Percentiles rank a stretch among this genome's conserved stretches.
Conservation (phyloP, 1,284 basidiomycete genomes). For the Neonothopanus nambi region DNA sequence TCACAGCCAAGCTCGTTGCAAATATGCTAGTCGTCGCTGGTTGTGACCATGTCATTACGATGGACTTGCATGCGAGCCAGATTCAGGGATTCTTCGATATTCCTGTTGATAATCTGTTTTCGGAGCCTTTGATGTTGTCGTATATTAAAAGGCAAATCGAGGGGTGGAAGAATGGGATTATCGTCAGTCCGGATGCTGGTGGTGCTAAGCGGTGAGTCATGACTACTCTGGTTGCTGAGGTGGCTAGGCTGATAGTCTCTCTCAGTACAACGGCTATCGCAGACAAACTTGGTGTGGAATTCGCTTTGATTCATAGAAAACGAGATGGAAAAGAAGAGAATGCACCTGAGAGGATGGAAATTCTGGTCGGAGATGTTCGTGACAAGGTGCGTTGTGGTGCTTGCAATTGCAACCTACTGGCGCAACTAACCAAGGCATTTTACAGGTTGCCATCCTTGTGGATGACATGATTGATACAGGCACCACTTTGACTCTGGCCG, state of each 20-base stretch:
- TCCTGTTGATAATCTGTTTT: conserved; percentile 95
- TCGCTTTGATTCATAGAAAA: conserved; percentile 95
- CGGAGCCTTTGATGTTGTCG: conserved; percentile 83
- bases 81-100: conserved; percentile 99
- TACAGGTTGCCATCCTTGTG: conserved; percentile 86
- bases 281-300: conserved; percentile 94
- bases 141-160: conserved; percentile 90
- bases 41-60: conserved; percentile 98
- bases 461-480: conserved; percentile 99
- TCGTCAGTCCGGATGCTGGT: conserved; percentile 97
- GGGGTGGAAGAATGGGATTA: conserved; percentile 87
- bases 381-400: conserved; percentile 66
- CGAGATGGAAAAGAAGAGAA: conserved; percentile 60
- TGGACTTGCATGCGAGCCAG: conserved; percentile 98
- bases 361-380: conserved; percentile 95
- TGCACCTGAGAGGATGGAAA: conserved; percentile 83
- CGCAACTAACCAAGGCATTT: background rate
- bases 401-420: background rate
- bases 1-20: conserved; percentile 97
- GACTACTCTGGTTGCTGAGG: conserved; percentile 8
- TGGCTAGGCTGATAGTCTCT: conserved; percentile 16
- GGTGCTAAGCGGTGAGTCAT: conserved; percentile 89
- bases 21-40: conserved; percentile 97
- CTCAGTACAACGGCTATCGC: conserved; percentile 89
- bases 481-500: conserved; percentile 83